Percentiles rank a stretch among this genome's conserved stretches.
Evolutionary conservation across 495 filamentous ascomycete genomes (phyloP).

Genomic region (Penicilliopsis zonata): DNA sequence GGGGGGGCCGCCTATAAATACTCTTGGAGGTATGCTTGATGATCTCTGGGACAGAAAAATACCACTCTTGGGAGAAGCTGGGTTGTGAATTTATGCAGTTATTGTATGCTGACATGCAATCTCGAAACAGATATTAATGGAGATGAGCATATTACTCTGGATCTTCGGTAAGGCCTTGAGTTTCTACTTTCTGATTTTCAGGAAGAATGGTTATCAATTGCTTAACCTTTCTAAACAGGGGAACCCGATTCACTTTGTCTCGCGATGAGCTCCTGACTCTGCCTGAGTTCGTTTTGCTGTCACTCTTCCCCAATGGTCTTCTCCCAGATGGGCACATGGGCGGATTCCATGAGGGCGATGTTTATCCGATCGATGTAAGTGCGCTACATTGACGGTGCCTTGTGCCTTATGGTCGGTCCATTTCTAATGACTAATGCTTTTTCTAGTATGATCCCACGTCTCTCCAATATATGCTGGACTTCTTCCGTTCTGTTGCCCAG

Average conservation of each 20-base stretch:
- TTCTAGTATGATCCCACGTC: constrained; percentile 88
- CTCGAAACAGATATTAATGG: constrained; percentile 56
- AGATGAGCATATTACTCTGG: constrained; percentile 92
- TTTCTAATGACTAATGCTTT: too few relatives aligned
- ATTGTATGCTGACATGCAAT: constrained; percentile 6
- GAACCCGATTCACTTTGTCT: constrained; percentile 84
- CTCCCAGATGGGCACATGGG: constrained; percentile 96
- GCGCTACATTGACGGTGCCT: constrained; percentile 2
- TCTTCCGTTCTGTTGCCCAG: constrained; percentile 92
- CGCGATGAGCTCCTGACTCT: constrained; percentile 90
- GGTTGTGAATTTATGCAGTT: too few relatives aligned
- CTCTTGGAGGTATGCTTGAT: constrained; percentile 60
- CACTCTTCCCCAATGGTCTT: constrained; percentile 94
- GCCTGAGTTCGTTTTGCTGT: constrained; percentile 95
- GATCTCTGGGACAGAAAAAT: too few relatives aligned
- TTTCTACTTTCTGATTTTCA: constrained; percentile 1
- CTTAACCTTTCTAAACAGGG: too few relatives aligned
- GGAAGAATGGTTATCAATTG: too few relatives aligned
- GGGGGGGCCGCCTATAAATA: constrained; percentile 72
- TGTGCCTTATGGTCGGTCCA: background rate
- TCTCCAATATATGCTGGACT: constrained; percentile 98
- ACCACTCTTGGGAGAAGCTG: too few relatives aligned
- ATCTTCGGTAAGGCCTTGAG: constrained; percentile 59
- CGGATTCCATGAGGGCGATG: constrained; percentile 81
- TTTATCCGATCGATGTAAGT: constrained; percentile 95